Evolutionary conservation across 495 filamentous ascomycete genomes (phyloP).

Genomic region (Terfezia boudieri): DNA sequence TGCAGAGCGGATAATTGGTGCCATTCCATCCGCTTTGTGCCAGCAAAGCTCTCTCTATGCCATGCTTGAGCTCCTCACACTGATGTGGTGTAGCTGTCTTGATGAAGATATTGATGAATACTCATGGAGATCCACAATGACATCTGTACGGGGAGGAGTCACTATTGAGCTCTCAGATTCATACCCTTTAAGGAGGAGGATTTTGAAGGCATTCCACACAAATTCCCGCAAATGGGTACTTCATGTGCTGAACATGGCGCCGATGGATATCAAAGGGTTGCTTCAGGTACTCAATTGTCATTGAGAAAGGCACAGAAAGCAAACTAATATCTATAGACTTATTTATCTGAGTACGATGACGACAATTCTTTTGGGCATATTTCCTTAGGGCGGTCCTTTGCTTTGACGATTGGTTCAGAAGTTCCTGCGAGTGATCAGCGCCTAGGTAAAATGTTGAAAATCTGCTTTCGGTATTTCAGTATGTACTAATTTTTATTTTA

Average conservation of each 20-base stretch:
- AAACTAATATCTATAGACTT: constrained; percentile 29
- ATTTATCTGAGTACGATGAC: constrained; percentile 81
- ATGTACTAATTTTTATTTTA: constrained; percentile 1
- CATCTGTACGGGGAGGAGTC: constrained; percentile 49
- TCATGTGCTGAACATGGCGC: constrained; percentile 57
- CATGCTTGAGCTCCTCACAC: constrained; percentile 65
- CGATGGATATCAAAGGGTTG: constrained; percentile 83
- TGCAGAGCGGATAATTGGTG: constrained; percentile 60
- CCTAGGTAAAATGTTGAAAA: constrained; percentile 26
- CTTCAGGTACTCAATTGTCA: constrained; percentile 28
- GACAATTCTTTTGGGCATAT: constrained; percentile 71
- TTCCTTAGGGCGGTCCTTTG: constrained; percentile 84
- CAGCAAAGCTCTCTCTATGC: constrained; percentile 77
- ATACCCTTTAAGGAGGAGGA: constrained; percentile 52
- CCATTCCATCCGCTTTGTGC: constrained; percentile 75
- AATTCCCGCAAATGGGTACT: constrained; percentile 63
- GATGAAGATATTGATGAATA: constrained; percentile 90
- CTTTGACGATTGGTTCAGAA: constrained; percentile 68
- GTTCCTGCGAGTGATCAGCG: constrained; percentile 79
- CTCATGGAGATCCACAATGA: constrained; percentile 57
- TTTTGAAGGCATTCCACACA: constrained; percentile 53
- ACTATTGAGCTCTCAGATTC: constrained; percentile 79
- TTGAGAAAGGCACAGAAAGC: constrained; percentile 8
- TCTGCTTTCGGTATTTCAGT: neutral
- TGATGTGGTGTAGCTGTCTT: constrained; percentile 87